phyloP scores from a whole-genome alignment of 176 grass and related monocot genomes.

The Cocos nucifera region DNA sequence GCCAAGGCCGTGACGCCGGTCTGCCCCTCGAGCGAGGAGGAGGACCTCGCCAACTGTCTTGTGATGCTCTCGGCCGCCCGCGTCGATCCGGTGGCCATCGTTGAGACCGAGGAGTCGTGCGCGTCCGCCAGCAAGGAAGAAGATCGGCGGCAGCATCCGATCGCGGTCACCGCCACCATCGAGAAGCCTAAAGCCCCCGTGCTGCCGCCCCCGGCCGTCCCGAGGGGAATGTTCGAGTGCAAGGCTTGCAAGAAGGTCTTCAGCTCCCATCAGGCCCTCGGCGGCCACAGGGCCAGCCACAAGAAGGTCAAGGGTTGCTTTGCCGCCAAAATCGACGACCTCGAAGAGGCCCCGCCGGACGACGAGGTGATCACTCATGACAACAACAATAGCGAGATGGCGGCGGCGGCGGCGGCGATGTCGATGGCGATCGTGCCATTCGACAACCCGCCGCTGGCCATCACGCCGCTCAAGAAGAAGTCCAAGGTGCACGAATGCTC shows the following conservation, averaged over 20 bases:
- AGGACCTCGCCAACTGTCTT: constrained; percentile 57
- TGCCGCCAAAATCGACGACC: constrained; percentile 25
- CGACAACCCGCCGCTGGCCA: constrained; percentile 5
- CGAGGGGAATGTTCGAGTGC: constrained; percentile 60
- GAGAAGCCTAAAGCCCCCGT: neutral
- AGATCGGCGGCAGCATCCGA: constrained; percentile 5
- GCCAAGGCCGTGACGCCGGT: constrained; percentile 7
- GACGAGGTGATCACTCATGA: neutral
- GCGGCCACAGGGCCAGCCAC: constrained; percentile 82
- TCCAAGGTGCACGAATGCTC: constrained; percentile 81
- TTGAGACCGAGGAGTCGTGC: constrained; percentile 12
- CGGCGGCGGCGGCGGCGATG: neutral
- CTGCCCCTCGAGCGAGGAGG: constrained; percentile 32
- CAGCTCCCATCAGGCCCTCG: constrained; percentile 82
- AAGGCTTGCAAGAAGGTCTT: constrained; percentile 91
- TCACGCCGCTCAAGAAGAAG: constrained; percentile 48
- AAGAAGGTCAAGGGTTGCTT: constrained; percentile 91
- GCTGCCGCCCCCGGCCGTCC: neutral
- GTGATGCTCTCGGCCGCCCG: constrained; percentile 62
- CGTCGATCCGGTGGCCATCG: neutral
- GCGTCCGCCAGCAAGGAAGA: constrained; percentile 19
- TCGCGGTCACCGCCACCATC: constrained; percentile 1
- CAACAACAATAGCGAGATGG: constrained; percentile 1
- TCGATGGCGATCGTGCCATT: constrained; percentile 31
- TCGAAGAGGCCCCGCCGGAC: neutral